A percentile compares a stretch with the other conserved stretches of the same genome.
These are phyloP conservation scores for Linanthus parryae DNA, from an alignment of 148 eudicot genomes.

Conservation along the genomic window DNA sequence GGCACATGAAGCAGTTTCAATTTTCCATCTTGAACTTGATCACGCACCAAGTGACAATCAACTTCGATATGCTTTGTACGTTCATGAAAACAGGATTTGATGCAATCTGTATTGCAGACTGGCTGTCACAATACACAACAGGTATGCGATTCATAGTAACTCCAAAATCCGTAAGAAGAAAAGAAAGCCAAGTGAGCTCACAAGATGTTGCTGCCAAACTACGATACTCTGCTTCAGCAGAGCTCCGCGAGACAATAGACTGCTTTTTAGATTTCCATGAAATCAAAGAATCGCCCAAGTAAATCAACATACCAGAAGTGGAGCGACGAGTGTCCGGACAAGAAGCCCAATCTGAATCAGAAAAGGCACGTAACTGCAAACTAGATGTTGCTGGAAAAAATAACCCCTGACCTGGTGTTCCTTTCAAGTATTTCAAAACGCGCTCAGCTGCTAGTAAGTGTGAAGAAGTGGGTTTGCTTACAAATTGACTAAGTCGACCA, in stretches of 20 bases:
- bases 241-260: not conserved
- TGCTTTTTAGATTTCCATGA: constrained; percentile 4
- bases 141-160: not conserved
- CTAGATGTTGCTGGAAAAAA: not conserved
- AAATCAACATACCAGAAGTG: not conserved
- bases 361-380: not conserved
- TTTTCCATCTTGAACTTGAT: not conserved
- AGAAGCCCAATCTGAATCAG: not conserved
- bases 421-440: not conserved
- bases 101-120: not conserved
- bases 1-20: not conserved
- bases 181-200: not conserved
- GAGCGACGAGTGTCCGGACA: not conserved
- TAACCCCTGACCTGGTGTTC: not conserved
- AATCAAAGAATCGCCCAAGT: not conserved
- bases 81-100: not conserved
- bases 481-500: not conserved
- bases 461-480: not conserved
- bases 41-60: not conserved
- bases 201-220: not conserved
- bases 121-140: not conserved
- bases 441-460: not conserved
- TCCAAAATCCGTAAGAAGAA: not conserved
- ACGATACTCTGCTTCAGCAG: not conserved
- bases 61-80: constrained; percentile 2